These are phyloP conservation scores for Trebouxia sp. DNA, from an alignment of 139 green algal genomes.

Conservation along the genomic window DNA sequence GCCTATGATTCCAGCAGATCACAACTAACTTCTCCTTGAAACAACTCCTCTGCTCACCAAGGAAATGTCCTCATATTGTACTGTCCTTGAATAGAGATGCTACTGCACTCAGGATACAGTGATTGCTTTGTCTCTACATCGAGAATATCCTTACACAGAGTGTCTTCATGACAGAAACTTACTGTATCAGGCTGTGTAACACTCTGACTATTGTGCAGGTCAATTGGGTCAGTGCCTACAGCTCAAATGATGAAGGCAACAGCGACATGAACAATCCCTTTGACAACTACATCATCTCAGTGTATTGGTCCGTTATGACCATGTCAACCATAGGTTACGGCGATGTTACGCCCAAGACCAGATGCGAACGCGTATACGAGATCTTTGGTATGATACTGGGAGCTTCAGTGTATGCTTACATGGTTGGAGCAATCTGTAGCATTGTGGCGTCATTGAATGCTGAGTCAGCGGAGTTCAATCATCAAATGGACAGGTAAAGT, in stretches of 20 bases:
- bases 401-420: constrained; percentile 30
- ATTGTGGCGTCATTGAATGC: constrained; percentile 33
- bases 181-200: too few species aligned
- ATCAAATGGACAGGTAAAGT: constrained; percentile 31
- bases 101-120: too few species aligned
- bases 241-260: constrained; percentile 36
- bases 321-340: constrained; percentile 79
- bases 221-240: constrained; percentile 42
- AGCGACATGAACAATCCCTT: constrained; percentile 23
- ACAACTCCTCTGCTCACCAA: too few species aligned
- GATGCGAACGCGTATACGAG: constrained; percentile 52
- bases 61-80: too few species aligned
- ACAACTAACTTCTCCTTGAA: too few species aligned
- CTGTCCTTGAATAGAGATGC: too few species aligned
- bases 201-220: constrained; percentile 27
- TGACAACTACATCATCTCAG: constrained; percentile 56
- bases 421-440: constrained; percentile 33
- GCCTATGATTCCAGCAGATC: too few species aligned
- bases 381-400: constrained; percentile 30
- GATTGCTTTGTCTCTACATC: too few species aligned
- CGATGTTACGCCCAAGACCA: constrained; percentile 63
- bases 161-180: too few species aligned
- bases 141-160: too few species aligned
- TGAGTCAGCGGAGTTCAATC: constrained; percentile 24
- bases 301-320: constrained; percentile 75